phyloP scores from a whole-genome alignment of 345 rosid species.

The Brassica carinata region DNA sequence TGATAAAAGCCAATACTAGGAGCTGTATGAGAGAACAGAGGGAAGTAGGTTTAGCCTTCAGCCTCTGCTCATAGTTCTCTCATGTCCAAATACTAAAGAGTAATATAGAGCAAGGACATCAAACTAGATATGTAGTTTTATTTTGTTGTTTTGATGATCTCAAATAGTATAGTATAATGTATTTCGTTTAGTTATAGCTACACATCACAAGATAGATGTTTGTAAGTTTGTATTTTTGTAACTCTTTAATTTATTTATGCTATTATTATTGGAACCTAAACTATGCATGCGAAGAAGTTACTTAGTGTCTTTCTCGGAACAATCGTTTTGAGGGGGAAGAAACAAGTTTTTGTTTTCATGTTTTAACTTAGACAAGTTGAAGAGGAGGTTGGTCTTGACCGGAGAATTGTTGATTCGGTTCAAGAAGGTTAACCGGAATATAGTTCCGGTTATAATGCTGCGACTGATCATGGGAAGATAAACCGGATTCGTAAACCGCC shows the following conservation, averaged over 20 bases:
- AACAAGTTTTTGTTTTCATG: conserved; percentile 4
- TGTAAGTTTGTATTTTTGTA: conserved; percentile 25
- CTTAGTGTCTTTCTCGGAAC: conserved; percentile 7
- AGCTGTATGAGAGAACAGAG: conserved; percentile 48
- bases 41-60: conserved; percentile 94
- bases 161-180: conserved; percentile 18
- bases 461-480: conserved; percentile 45
- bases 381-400: conserved; percentile 61
- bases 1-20: background rate
- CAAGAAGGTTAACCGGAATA: conserved; percentile 64
- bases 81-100: conserved; percentile 49
- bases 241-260: conserved; percentile 13
- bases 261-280: conserved; percentile 21
- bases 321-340: conserved; percentile 3
- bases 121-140: conserved; percentile 16
- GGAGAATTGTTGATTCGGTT: conserved; percentile 66
- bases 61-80: conserved; percentile 60
- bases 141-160: background rate
- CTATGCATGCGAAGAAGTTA: conserved; percentile 21
- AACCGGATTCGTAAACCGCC: conserved; percentile 44
- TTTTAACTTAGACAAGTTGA: conserved; percentile 35
- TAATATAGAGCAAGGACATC: conserved; percentile 20
- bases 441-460: conserved; percentile 60
- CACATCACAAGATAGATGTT: conserved; percentile 7
- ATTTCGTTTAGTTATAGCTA: conserved; percentile 28